These are phyloP conservation scores for Nothopassalora personata DNA, from an alignment of 2,329 filamentous ascomycete species.

Conservation along the genomic window DNA sequence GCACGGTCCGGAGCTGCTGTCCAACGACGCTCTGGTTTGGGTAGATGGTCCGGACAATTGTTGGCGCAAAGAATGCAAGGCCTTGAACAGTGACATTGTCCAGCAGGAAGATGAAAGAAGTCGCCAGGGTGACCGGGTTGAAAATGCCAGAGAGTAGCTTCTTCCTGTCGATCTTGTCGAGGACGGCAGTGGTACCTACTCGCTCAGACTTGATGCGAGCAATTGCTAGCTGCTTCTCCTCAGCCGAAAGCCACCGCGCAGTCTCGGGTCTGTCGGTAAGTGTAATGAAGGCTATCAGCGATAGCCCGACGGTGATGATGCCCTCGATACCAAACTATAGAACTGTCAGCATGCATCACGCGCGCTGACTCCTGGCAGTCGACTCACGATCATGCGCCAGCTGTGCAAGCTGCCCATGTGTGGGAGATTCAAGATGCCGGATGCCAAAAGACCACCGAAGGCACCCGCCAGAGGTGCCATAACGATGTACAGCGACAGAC, in stretches of 20 bases:
- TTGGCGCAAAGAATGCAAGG: conserved; percentile 64
- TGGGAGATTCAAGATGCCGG: conserved; percentile 57
- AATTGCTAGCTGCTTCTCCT: conserved; percentile 62
- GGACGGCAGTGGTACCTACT: conserved; percentile 55
- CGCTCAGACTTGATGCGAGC: conserved; percentile 65
- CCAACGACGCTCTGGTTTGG: conserved; percentile 52
- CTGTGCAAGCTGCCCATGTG: conserved; percentile 51
- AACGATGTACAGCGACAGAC: conserved; percentile 63
- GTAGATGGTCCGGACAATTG: conserved; percentile 66
- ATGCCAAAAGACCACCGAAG: conserved; percentile 61
- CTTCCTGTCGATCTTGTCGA: conserved; percentile 56
- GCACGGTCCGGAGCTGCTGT: conserved; percentile 66
- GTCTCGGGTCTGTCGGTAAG: conserved; percentile 65
- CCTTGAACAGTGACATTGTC: conserved; percentile 68
- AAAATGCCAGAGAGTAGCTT: conserved; percentile 60
- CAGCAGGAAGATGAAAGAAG: conserved; percentile 56
- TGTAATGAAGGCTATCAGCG: conserved; percentile 58
- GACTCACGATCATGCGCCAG: conserved; percentile 60
- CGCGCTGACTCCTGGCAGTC: not conserved
- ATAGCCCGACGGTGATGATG: conserved; percentile 55
- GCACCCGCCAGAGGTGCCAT: conserved; percentile 66
- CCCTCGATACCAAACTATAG: conserved; percentile 60
- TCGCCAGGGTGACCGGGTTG: conserved; percentile 56
- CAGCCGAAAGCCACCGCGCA: conserved; percentile 59
- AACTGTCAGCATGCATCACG: not conserved